Evolutionary conservation across 768 basidiomycete genomes (phyloP).

Genomic region (Ramaria sp.): DNA sequence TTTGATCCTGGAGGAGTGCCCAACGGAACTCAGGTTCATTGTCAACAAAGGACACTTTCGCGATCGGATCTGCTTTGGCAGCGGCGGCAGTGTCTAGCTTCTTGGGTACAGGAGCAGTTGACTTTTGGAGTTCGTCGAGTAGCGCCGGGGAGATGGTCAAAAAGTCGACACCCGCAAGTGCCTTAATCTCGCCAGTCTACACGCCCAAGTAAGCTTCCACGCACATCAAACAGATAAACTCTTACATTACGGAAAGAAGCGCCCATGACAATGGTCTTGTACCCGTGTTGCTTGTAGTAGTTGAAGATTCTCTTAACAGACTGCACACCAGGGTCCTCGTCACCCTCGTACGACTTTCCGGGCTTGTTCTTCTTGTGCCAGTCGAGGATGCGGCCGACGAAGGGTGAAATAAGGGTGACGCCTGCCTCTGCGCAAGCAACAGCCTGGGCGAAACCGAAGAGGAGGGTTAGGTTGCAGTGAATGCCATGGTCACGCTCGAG

Average conservation of each 20-base stretch:
- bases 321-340: constrained; percentile 90
- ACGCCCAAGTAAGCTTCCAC: background rate
- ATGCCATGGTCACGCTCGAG: constrained; percentile 88
- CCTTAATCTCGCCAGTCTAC: constrained; percentile 84
- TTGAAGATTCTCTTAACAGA: constrained; percentile 97
- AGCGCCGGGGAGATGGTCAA: constrained; percentile 88
- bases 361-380: constrained; percentile 90
- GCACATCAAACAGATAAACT: background rate
- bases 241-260: constrained; percentile 95
- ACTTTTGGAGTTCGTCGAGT: constrained; percentile 87
- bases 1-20: constrained; percentile 81
- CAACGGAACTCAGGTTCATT: constrained; percentile 96
- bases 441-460: constrained; percentile 97
- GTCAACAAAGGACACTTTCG: constrained; percentile 80
- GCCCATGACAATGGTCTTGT: constrained; percentile 99
- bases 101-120: constrained; percentile 67
- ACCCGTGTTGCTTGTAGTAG: constrained; percentile 98
- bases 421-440: constrained; percentile 98
- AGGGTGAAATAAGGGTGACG: constrained; percentile 97
- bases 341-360: constrained; percentile 81
- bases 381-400: constrained; percentile 98
- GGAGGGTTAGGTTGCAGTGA: constrained; percentile 97
- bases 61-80: constrained; percentile 34
- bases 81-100: constrained; percentile 58
- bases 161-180: constrained; percentile 95